phyloP scores from a whole-genome alignment of 441 rosid genomes.

The Populus trichocarpa region DNA sequence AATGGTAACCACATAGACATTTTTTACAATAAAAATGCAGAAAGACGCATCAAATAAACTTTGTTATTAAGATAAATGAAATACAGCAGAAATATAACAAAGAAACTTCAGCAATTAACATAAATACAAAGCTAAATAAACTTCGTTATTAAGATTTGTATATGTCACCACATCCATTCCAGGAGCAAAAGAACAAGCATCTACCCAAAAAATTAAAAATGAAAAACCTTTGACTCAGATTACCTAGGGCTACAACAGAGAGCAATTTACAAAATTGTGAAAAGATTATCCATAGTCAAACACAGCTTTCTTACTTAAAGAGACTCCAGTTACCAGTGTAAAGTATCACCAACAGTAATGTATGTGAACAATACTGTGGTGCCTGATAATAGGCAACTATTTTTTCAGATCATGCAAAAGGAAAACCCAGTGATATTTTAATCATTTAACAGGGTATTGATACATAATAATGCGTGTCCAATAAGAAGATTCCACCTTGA shows the following conservation, averaged over 20 bases:
- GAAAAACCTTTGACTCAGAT: not conserved
- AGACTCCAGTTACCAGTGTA: not conserved
- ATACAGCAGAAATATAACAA: not conserved
- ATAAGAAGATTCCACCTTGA: not conserved
- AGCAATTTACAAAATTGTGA: not conserved
- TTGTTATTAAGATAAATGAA: not conserved
- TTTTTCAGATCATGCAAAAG: not conserved
- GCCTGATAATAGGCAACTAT: not conserved
- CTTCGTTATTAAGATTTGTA: not conserved
- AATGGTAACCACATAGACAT: not conserved
- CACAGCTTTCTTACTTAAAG: not conserved
- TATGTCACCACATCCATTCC: not conserved
- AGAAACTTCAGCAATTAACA: not conserved
- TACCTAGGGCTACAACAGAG: not conserved
- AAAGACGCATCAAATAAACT: not conserved
- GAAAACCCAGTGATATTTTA: not conserved
- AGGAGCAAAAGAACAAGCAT: not conserved
- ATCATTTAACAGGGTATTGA: not conserved
- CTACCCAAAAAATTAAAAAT: not conserved
- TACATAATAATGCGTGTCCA: not conserved
- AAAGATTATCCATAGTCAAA: not conserved
- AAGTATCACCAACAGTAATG: not conserved
- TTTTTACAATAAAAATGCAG: not conserved
- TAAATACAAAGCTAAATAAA: not conserved
- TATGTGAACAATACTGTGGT: not conserved